phyloP scores from a whole-genome alignment of 371 early-diverging fungal genomes.

The Mucor irregularis region DNA sequence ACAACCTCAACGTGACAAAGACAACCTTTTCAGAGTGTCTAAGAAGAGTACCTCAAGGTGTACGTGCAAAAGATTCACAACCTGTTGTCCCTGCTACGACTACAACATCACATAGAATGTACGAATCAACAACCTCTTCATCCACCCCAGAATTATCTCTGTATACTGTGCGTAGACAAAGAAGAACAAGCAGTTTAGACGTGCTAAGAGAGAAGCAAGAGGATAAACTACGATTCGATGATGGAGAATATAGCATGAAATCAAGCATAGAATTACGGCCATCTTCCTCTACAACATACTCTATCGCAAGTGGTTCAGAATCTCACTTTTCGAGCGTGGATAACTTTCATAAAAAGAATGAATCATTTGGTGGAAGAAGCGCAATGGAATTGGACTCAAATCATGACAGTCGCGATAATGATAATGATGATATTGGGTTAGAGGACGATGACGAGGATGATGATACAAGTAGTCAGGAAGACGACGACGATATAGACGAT shows the following conservation, averaged over 20 bases:
- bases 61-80: constrained; percentile 1
- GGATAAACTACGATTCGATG: constrained; percentile 5
- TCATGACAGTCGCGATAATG: constrained; percentile 2
- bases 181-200: constrained; percentile 49
- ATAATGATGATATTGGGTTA: constrained; percentile 10
- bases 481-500: constrained; percentile 11
- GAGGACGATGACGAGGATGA: constrained; percentile 13
- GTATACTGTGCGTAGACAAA: constrained; percentile 6
- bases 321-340: background rate
- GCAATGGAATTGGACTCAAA: constrained; percentile 15
- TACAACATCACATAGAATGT: background rate
- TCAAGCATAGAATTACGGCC: constrained; percentile 1
- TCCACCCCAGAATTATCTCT: background rate
- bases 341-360: background rate
- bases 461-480: constrained; percentile 14
- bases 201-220: constrained; percentile 36
- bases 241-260: background rate
- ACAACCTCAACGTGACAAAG: constrained; percentile 36
- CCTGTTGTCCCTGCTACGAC: background rate
- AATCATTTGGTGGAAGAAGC: constrained; percentile 4
- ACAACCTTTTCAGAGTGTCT: constrained; percentile 16
- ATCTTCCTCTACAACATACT: constrained; percentile 4
- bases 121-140: background rate
- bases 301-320: background rate
- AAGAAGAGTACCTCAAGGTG: constrained; percentile 15